Conservation (phyloP, 352 stramenopile genomes). For the Elongisporangium undulatum region DNA sequence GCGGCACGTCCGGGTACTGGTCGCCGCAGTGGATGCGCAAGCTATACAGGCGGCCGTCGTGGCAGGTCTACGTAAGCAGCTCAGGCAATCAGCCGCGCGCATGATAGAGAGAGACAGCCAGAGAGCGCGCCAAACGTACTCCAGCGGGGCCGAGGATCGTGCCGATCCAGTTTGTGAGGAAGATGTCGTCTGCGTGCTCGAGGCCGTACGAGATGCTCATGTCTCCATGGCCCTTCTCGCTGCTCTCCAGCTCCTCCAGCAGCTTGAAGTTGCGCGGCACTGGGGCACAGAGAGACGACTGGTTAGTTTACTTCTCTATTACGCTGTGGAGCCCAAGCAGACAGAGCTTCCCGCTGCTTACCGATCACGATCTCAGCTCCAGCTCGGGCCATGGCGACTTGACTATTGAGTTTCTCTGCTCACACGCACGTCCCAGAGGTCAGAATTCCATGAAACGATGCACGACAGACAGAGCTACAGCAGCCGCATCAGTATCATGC, state of each 20-base stretch:
- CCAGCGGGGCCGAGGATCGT: conserved; percentile 95
- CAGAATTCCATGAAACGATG: not conserved
- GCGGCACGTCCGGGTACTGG: conserved; percentile 93
- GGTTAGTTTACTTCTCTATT: not conserved
- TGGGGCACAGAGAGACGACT: conserved; percentile 8
- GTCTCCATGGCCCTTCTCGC: conserved; percentile 91
- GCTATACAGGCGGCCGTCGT: conserved; percentile 96
- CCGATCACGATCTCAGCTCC: conserved; percentile 78
- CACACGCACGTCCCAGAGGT: not conserved
- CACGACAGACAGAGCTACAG: not conserved
- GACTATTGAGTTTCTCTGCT: not conserved
- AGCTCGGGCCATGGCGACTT: conserved; percentile 57
- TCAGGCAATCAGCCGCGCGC: not conserved
- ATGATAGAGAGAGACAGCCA: not conserved
- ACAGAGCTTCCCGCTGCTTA: conserved; percentile 13
- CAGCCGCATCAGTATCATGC: not conserved
- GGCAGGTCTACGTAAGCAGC: conserved; percentile 76
- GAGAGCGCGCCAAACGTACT: conserved; percentile 53
- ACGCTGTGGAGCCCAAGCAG: not conserved
- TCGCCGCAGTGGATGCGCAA: conserved; percentile 92
- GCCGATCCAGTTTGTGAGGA: conserved; percentile 98
- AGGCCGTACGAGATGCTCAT: conserved; percentile 95
- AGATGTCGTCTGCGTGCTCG: conserved; percentile 96
- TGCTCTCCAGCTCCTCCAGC: conserved; percentile 90
- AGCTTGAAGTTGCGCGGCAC: conserved; percentile 94